Evolutionary conservation across 2,329 filamentous ascomycete species (phyloP).

Genomic region (Hypoxylon sp.): DNA sequence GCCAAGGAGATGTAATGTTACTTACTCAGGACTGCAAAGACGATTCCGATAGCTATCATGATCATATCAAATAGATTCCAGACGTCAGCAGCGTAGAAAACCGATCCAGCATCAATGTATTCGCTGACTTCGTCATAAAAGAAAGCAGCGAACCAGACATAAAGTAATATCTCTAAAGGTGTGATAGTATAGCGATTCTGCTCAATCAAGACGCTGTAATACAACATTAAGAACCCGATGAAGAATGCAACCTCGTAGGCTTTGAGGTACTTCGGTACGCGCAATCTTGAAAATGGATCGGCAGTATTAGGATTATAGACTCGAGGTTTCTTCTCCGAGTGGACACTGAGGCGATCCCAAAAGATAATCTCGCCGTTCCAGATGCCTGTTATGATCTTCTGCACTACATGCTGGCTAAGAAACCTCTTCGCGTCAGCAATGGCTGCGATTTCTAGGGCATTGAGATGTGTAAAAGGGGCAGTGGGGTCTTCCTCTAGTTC

Average conservation of each 20-base stretch:
- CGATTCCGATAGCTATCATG: constrained; percentile 80
- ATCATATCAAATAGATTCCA: constrained; percentile 83
- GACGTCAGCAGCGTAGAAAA: constrained; percentile 87
- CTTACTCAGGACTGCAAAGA: constrained; percentile 81
- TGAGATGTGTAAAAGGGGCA: constrained; percentile 81
- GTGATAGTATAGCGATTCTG: constrained; percentile 78
- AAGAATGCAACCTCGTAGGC: constrained; percentile 81
- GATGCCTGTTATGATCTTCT: constrained; percentile 78
- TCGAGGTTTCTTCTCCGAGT: constrained; percentile 75
- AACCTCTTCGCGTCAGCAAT: constrained; percentile 81
- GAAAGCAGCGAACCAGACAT: constrained; percentile 89
- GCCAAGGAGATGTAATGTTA: constrained; percentile 35
- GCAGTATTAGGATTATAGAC: constrained; percentile 73
- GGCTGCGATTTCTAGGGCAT: constrained; percentile 83
- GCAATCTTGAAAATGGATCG: constrained; percentile 77
- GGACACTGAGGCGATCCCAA: constrained; percentile 76
- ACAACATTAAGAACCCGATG: constrained; percentile 78
- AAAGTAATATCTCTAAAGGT: constrained; percentile 78
- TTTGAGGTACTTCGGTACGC: constrained; percentile 81
- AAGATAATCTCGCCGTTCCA: constrained; percentile 83
- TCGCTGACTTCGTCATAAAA: constrained; percentile 90
- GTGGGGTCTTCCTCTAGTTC: constrained; percentile 74
- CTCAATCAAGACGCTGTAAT: constrained; percentile 88
- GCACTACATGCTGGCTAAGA: constrained; percentile 77
- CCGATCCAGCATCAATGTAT: constrained; percentile 86